A percentile compares a stretch with the other conserved stretches of the same genome.
These are phyloP conservation scores for Phytophthora crassamura DNA, from an alignment of 352 stramenopile species.

Conservation along the genomic window DNA sequence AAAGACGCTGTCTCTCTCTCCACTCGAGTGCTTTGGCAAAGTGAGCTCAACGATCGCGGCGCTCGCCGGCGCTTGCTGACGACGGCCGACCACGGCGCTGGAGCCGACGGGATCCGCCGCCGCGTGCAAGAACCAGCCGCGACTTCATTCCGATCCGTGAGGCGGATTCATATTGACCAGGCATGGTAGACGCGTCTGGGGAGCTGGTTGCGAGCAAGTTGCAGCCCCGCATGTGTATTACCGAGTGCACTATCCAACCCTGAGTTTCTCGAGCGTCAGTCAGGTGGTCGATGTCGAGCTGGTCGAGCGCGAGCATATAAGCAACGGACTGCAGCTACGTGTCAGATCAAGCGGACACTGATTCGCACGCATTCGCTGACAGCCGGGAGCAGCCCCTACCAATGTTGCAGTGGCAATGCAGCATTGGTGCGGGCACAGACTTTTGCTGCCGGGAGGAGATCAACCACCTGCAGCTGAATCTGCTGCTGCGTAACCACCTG, in stretches of 20 bases:
- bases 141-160: conserved; percentile 28
- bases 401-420: conserved; percentile 1
- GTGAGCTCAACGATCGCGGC: conserved; percentile 24
- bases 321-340: conserved; percentile 8
- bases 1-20: conserved; percentile 28
- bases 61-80: conserved; percentile 29
- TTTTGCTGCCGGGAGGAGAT: conserved; percentile 4
- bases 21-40: conserved; percentile 26
- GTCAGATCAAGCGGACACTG: conserved; percentile 24
- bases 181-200: not conserved
- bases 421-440: not conserved
- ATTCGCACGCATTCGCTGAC: conserved; percentile 6
- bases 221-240: not conserved
- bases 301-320: conserved; percentile 2
- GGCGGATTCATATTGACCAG: conserved; percentile 25
- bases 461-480: conserved; percentile 9
- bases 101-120: conserved; percentile 19
- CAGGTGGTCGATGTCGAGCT: conserved; percentile 3
- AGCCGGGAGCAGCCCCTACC: conserved; percentile 2
- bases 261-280: conserved; percentile 11
- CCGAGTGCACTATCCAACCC: conserved; percentile 24
- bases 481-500: not conserved
- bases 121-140: conserved; percentile 23
- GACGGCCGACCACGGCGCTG: conserved; percentile 11
- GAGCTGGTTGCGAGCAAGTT: not conserved